A percentile compares a stretch with the other conserved stretches of the same genome.
Evolutionary conservation across 2,329 filamentous ascomycete genomes (phyloP).

Genomic region (Microsporum audouinii): DNA sequence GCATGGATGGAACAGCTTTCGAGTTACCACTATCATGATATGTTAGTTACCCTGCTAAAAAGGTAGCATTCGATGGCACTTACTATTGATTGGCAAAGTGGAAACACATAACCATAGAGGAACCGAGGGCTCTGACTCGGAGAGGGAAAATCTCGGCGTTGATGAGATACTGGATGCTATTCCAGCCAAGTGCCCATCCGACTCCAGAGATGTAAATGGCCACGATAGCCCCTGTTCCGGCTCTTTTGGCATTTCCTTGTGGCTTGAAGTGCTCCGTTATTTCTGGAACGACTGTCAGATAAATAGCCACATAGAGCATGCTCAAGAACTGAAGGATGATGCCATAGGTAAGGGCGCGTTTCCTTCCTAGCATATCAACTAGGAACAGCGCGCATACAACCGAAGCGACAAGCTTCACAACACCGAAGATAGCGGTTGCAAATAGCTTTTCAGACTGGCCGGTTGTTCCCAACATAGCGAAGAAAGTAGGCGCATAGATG

Average conservation of each 20-base stretch:
- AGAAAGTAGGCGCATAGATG: slow-evolving; percentile 62
- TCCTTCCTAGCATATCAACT: slow-evolving; percentile 63
- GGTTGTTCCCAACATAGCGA: slow-evolving; percentile 56
- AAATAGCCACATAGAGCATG: slow-evolving; percentile 47
- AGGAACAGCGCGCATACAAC: slow-evolving; percentile 61
- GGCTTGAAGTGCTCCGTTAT: slow-evolving; percentile 21
- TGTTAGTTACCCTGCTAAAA: not conserved
- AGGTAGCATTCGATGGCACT: not conserved
- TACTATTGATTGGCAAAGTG: slow-evolving; percentile 31
- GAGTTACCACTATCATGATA: slow-evolving; percentile 16
- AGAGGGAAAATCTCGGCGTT: slow-evolving; percentile 38
- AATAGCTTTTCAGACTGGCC: slow-evolving; percentile 58
- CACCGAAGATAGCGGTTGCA: slow-evolving; percentile 60
- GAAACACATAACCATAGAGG: slow-evolving; percentile 35
- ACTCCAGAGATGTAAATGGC: slow-evolving; percentile 37
- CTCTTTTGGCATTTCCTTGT: slow-evolving; percentile 16
- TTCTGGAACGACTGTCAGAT: slow-evolving; percentile 28
- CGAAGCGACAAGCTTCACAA: slow-evolving; percentile 57
- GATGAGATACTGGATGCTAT: slow-evolving; percentile 37
- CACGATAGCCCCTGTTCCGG: slow-evolving; percentile 32
- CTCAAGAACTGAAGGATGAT: slow-evolving; percentile 39
- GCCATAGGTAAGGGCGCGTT: slow-evolving; percentile 42
- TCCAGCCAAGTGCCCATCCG: slow-evolving; percentile 40
- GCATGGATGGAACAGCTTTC: slow-evolving; percentile 25
- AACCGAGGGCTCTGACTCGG: slow-evolving; percentile 31